phyloP scores from a whole-genome alignment of 2,329 filamentous ascomycete species.

The Stagonosporopsis rhizophila region DNA sequence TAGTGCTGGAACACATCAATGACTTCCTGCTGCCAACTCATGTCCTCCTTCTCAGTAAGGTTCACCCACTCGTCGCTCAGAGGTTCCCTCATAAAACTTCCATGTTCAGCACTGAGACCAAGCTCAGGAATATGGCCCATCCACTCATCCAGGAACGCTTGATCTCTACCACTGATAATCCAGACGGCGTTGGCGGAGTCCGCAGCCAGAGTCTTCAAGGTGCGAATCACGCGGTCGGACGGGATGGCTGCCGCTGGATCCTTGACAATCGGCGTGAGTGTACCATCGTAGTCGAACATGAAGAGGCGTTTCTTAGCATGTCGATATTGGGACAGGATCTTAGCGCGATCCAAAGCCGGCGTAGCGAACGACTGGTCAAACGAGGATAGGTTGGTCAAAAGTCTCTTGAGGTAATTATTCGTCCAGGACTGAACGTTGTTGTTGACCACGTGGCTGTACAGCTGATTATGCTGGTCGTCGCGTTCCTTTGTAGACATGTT shows the following conservation, averaged over 20 bases:
- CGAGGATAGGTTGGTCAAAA: slow-evolving; percentile 80
- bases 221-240: slow-evolving; percentile 80
- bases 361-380: slow-evolving; percentile 78
- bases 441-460: slow-evolving; percentile 84
- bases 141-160: slow-evolving; percentile 87
- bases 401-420: slow-evolving; percentile 75
- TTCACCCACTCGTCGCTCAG: slow-evolving; percentile 83
- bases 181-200: slow-evolving; percentile 90
- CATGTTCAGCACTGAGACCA: slow-evolving; percentile 96
- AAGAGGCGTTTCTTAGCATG: slow-evolving; percentile 81
- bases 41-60: slow-evolving; percentile 82
- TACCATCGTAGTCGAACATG: slow-evolving; percentile 99
- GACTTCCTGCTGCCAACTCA: slow-evolving; percentile 91
- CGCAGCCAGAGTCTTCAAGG: slow-evolving; percentile 77
- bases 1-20: slow-evolving; percentile 85
- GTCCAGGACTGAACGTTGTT: slow-evolving; percentile 91
- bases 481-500: slow-evolving; percentile 74
- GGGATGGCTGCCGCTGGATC: slow-evolving; percentile 90
- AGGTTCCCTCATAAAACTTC: slow-evolving; percentile 90
- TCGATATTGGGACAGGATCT: slow-evolving; percentile 76
- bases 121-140: slow-evolving; percentile 89
- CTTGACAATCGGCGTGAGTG: slow-evolving; percentile 89
- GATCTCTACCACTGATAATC: slow-evolving; percentile 96
- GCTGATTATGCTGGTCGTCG: slow-evolving; percentile 70
- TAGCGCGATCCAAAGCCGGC: slow-evolving; percentile 77